A percentile compares a stretch with the other conserved stretches of the same genome.
Evolutionary conservation across 2,329 filamentous ascomycete species (phyloP).

Genomic region (Alternaria atra): DNA sequence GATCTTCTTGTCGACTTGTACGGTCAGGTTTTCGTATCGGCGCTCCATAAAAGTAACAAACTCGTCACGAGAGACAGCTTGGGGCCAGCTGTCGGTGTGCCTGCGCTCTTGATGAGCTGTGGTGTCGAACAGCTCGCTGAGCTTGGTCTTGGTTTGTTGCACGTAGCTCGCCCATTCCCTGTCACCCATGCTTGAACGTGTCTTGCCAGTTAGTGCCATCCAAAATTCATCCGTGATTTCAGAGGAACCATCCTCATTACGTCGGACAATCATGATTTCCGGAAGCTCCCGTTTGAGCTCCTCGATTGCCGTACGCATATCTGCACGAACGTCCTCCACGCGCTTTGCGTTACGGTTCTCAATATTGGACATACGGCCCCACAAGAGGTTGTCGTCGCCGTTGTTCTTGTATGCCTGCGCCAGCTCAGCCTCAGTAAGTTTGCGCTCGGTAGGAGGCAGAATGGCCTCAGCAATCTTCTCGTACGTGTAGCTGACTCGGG

Average conservation of each 20-base stretch:
- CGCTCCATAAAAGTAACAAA: constrained; percentile 54
- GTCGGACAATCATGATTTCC: constrained; percentile 64
- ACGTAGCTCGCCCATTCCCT: constrained; percentile 62
- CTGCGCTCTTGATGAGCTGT: constrained; percentile 9
- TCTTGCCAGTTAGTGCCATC: constrained; percentile 67
- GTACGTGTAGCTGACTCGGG: constrained; percentile 27
- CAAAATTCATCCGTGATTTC: constrained; percentile 71
- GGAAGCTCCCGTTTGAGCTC: constrained; percentile 57
- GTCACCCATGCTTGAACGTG: constrained; percentile 57
- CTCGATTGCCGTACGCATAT: constrained; percentile 26
- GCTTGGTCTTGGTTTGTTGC: constrained; percentile 59
- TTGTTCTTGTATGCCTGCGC: constrained; percentile 10
- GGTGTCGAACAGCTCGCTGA: constrained; percentile 39
- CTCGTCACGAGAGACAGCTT: constrained; percentile 58
- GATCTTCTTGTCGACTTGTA: constrained; percentile 38
- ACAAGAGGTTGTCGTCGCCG: constrained; percentile 25
- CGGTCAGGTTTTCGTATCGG: constrained; percentile 31
- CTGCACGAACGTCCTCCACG: constrained; percentile 24
- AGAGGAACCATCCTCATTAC: constrained; percentile 61
- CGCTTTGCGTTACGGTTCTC: constrained; percentile 19
- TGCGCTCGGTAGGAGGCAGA: constrained; percentile 20
- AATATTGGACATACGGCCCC: constrained; percentile 29
- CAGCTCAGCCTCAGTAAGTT: background rate
- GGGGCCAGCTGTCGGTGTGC: constrained; percentile 13
- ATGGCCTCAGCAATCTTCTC: constrained; percentile 27